Evolutionary conservation across 1,284 basidiomycete species (phyloP), one percentile per base, ranked within the genome.

Genomic region (Heterobasidion occidentale): DNA sequence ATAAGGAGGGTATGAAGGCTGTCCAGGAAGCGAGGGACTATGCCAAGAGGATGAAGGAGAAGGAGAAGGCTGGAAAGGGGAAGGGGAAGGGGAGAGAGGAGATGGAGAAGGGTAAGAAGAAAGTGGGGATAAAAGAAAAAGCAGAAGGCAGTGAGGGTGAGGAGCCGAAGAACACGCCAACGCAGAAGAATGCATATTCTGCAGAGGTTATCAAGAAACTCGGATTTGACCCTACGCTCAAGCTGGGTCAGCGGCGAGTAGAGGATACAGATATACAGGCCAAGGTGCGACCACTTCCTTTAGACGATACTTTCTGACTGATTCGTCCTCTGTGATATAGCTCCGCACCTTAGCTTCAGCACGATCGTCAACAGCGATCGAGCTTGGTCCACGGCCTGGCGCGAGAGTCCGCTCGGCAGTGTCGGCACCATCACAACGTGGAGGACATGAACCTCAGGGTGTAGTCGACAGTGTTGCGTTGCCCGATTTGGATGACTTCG

Each of bases 161-260:
- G 57, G 36, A 9, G 38, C 59, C 3, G 61, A 42, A 19, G 52
- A 55, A 7, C 50, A 54, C 7, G 57, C 33, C 65, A 53, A 53
- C 59, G 36, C 61, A 57, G 45, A 80, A 77, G 67, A 75, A 71
- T 50, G 76, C 78, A 2, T 90, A 86, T 66, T 83, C 84, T 42
- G 83, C 84, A 0, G 71, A 73, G 48, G 66, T 86, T 35, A 81
- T 91, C 64, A 84, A 83, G 62, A 73, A 77, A 9, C 73, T 91
- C 12, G 88, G 88, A 1, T 91, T 90, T 58, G 86, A 91, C 69
- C 88, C 88, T 27, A 79, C 81, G 0, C 64, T 74, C 4, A 83
- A 80, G 60, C 68, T 71, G 27, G 80, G 80, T 3, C 74, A 74
- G 45, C 69, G 73, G 45, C 69, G 73, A 42, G 58, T 63, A 5